A percentile compares a stretch with the other conserved stretches of the same genome.
phyloP scores from a whole-genome alignment of 805 yeast species.

The Spathaspora sp. region DNA sequence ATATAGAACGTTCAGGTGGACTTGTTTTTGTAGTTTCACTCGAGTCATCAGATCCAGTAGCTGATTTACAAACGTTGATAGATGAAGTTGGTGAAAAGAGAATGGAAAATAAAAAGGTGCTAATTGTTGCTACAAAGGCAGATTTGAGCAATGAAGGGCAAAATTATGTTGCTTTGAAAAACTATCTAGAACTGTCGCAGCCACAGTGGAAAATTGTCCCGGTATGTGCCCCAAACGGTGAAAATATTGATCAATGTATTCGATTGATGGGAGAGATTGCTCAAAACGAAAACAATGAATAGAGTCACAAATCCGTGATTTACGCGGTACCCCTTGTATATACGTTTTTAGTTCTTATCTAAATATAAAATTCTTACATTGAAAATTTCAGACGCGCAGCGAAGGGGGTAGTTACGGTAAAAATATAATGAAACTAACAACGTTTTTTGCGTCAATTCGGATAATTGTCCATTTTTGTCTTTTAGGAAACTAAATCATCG shows the following conservation, averaged over 20 bases:
- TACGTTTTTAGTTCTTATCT: not conserved
- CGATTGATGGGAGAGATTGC: conserved; percentile 67
- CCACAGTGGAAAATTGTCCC: conserved; percentile 70
- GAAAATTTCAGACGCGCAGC: too few species aligned
- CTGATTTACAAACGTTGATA: conserved; percentile 59
- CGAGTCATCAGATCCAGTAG: conserved; percentile 62
- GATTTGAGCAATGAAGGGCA: conserved; percentile 59
- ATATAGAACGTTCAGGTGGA: conserved; percentile 88
- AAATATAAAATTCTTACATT: too few species aligned
- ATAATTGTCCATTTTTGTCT: too few species aligned
- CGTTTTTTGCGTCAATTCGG: too few species aligned
- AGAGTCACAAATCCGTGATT: not conserved
- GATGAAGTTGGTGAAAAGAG: conserved; percentile 70
- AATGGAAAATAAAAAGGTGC: conserved; percentile 54
- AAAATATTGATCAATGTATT: conserved; percentile 70
- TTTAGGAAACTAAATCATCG: too few species aligned
- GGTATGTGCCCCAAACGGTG: conserved; percentile 72
- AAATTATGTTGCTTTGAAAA: conserved; percentile 44
- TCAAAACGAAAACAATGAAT: not conserved
- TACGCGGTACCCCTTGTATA: not conserved
- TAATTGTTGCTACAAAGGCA: conserved; percentile 93
- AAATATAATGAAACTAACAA: not conserved
- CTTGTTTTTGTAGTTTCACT: conserved; percentile 82
- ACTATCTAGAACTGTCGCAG: conserved; percentile 34
- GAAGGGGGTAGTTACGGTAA: too few species aligned